Evolutionary conservation across 1,284 basidiomycete genomes (phyloP).

Genomic region (Vanrija sp.): DNA sequence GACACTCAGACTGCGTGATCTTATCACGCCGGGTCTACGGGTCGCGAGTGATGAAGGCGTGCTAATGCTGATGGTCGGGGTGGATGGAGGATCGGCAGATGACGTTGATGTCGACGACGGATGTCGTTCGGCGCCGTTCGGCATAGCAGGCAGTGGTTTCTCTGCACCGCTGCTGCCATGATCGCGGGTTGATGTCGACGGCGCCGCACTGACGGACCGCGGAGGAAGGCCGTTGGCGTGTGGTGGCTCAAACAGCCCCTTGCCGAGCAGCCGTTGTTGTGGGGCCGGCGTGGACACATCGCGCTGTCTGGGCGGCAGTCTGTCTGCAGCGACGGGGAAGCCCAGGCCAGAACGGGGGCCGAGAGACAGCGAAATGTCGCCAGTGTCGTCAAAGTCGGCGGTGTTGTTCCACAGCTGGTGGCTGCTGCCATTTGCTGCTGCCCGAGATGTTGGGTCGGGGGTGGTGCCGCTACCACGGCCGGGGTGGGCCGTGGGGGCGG

Average conservation of each 20-base stretch:
- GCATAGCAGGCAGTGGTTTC: background rate
- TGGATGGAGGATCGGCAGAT: background rate
- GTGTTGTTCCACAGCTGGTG: background rate
- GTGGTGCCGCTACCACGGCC: background rate
- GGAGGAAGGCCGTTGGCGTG: background rate
- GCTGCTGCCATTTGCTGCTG: background rate
- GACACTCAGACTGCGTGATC: constrained; percentile 14
- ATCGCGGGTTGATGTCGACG: background rate
- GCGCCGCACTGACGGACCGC: too few relatives aligned
- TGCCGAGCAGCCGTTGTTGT: background rate
- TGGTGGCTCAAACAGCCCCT: background rate
- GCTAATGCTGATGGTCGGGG: background rate
- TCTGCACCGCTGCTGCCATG: background rate
- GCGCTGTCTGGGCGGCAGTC: background rate
- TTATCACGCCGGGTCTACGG: background rate
- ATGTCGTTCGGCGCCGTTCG: background rate
- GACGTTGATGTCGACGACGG: background rate
- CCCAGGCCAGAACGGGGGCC: background rate
- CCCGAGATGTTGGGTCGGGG: background rate
- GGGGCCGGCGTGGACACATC: background rate
- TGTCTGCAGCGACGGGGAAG: background rate
- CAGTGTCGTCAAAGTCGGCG: constrained; percentile 2
- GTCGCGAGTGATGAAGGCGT: background rate
- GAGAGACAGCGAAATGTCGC: constrained; percentile 10
- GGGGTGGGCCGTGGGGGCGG: constrained; percentile 1